These are phyloP conservation scores for Metschnikowia koreensis DNA, from an alignment of 805 yeast genomes.

Conservation along the genomic window DNA sequence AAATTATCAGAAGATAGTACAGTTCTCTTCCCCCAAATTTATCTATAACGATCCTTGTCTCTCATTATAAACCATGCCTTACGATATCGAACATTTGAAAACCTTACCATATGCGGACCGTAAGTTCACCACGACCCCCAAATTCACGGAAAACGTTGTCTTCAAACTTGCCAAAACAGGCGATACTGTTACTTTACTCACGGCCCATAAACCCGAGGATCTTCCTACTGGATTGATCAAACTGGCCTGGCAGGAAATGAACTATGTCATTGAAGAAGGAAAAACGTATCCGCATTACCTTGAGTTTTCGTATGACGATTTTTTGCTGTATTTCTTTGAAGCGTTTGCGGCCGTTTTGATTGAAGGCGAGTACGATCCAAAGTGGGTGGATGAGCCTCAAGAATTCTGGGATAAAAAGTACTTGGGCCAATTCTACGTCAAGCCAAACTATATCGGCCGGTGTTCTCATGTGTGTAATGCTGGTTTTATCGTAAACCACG, in stretches of 20 bases:
- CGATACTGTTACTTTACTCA: slow-evolving; percentile 55
- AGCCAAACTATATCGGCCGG: slow-evolving; percentile 84
- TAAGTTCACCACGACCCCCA: slow-evolving; percentile 21
- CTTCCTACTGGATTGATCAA: slow-evolving; percentile 52
- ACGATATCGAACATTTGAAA: slow-evolving; percentile 8
- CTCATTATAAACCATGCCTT: background rate
- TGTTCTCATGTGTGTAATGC: slow-evolving; percentile 87
- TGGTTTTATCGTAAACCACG: slow-evolving; percentile 70
- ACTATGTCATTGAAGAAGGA: slow-evolving; percentile 68
- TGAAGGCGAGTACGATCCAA: slow-evolving; percentile 28
- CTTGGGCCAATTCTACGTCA: slow-evolving; percentile 75
- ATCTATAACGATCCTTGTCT: too few relatives aligned
- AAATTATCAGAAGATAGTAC: too few relatives aligned
- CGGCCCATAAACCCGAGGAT: slow-evolving; percentile 47
- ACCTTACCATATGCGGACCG: slow-evolving; percentile 38
- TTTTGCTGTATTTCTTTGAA: slow-evolving; percentile 63
- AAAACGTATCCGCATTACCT: slow-evolving; percentile 66
- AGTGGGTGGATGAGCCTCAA: slow-evolving; percentile 33
- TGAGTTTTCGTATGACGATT: slow-evolving; percentile 45
- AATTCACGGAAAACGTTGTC: slow-evolving; percentile 35
- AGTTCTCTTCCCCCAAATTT: too few relatives aligned
- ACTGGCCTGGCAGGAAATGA: slow-evolving; percentile 52
- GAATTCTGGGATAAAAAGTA: slow-evolving; percentile 47
- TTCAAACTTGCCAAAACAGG: slow-evolving; percentile 44
- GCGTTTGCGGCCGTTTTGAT: slow-evolving; percentile 65